Base-by-base conservation (phyloP, 164 flowering plant genomes). In the Aristolochia fimbriata region DNA sequence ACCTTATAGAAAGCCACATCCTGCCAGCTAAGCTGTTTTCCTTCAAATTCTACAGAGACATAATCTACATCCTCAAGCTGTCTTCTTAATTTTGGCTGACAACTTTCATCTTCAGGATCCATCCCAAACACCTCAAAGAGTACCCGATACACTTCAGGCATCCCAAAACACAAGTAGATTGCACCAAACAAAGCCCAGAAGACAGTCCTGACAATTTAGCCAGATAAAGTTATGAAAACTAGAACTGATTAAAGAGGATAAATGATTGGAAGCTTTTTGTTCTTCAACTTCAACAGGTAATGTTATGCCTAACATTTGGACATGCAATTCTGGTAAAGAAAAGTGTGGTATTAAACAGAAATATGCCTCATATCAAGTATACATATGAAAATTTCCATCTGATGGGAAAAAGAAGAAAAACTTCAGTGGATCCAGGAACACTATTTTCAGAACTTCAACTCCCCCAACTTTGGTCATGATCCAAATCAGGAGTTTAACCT, bases 151-250 rank as follows among this genome's bases (percentile, higher is more conserved):
- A 93, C 98, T 79, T 93, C 98, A 31, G 94, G 98, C 92, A 93
- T 80, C 15, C 98, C 98, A 73, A 76, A 93, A 68, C 98, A 93
- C 69, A 93, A 66, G 65, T 93, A 93, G 60, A 93, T 87, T 22
- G 98, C 98, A 27, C 97, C 98, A 78, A 93, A 93, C 73, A 93
- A 58, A 49, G 98, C 98, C 98, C 94, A 93, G 65, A 89, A 93
- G 10, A 90, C 98, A 62, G 91, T 83, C 79, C 98, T 93, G 80
- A 51, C 69, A 66, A 62, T 41, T 22, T 27, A 49, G 16, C 62
- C 27, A 65, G 22, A 55, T 51, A 65, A 49, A 13, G 23, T n/a
- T 17, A 23, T 14, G 19, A 41, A 62, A 0, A n/a, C 22, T 21
- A 62, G 64, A 31, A n/a, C 27, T n/a, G 27, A n/a, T 2, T 27